Evolutionary conservation across 169 alveolate genomes (phyloP), one percentile per base, ranked within the genome.

Genomic region (Plasmodium ovale): DNA sequence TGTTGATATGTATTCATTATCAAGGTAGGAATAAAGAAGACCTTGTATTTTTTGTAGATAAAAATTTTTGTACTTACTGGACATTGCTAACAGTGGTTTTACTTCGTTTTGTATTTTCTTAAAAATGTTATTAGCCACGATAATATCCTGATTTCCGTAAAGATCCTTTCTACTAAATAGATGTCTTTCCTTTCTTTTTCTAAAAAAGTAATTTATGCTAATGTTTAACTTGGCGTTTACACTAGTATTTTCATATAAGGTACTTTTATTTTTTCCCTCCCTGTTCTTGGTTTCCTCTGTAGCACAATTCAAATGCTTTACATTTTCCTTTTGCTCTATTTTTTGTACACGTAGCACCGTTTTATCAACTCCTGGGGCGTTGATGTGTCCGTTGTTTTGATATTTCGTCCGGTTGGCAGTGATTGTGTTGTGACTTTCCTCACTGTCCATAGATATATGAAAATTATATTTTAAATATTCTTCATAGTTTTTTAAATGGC

Each of bases 111-210:
- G 87, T 35, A 84, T 84, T 84, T 84, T 65, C 51, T 84, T 65
- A 84, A 84, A 84, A 16, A 68, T 56, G 58, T 65, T 84, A 59
- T 71, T 84, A 56, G 72, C 91, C n/a, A 39, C 42, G 19, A 35
- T 65, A 42, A 68, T 68, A 59, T 84, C 91, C 68, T 84, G 91
- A 44, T 84, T 84, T 58, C 91, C 91, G 29, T 84, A 84, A 44
- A 84, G 53, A 69, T 84, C 91, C 37, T 67, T 84, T 67, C 68
- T 84, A 25, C 27, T 84, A 58, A 84, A 84, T 33, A 84, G 33
- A 44, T n/a, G 21, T 12, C 29, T 27, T 39, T 84, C 91, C 42
- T 84, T 68, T 67, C 49, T 67, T 27, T 67, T 67, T 84, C 91
- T 84, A 69, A 84, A 84, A 58, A 84, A 84, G 64, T 58, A 84